Percentiles rank a stretch among this genome's conserved stretches.
These are phyloP conservation scores for Angophora floribunda DNA, from an alignment of 345 rosid genomes.

Conservation along the genomic window DNA sequence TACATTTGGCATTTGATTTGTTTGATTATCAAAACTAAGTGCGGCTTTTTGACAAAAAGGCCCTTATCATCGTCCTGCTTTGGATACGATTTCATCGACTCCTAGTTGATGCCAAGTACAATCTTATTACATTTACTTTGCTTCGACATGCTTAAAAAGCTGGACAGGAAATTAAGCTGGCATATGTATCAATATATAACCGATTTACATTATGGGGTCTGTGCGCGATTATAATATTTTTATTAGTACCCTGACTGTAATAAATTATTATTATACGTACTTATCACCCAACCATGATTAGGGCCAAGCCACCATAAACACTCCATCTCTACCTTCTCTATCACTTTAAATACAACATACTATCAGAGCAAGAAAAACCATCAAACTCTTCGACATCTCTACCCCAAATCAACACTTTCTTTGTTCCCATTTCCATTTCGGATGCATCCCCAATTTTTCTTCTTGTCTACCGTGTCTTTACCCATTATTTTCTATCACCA, in stretches of 20 bases:
- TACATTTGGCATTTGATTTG: not conserved
- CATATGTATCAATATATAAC: not conserved
- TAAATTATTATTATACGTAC: not conserved
- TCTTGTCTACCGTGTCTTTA: not conserved
- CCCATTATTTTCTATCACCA: not conserved
- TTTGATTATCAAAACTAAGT: not conserved
- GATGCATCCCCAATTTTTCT: not conserved
- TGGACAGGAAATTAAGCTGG: not conserved
- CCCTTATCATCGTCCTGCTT: not conserved
- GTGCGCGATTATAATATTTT: not conserved
- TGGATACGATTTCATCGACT: not conserved
- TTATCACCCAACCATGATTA: not conserved
- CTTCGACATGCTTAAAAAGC: not conserved
- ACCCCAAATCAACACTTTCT: not conserved
- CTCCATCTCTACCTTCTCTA: not conserved
- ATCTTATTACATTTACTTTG: not conserved
- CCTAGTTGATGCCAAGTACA: not conserved
- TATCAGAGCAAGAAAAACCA: not conserved
- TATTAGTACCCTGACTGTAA: not conserved
- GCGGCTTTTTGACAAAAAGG: not conserved
- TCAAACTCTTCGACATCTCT: not conserved
- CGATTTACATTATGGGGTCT: not conserved
- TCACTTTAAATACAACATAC: not conserved
- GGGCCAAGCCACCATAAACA: not conserved
- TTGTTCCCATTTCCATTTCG: not conserved